A percentile compares a stretch with the other conserved stretches of the same genome.
Conservation (phyloP, 1,284 basidiomycete species). For the Naganishia albida region DNA sequence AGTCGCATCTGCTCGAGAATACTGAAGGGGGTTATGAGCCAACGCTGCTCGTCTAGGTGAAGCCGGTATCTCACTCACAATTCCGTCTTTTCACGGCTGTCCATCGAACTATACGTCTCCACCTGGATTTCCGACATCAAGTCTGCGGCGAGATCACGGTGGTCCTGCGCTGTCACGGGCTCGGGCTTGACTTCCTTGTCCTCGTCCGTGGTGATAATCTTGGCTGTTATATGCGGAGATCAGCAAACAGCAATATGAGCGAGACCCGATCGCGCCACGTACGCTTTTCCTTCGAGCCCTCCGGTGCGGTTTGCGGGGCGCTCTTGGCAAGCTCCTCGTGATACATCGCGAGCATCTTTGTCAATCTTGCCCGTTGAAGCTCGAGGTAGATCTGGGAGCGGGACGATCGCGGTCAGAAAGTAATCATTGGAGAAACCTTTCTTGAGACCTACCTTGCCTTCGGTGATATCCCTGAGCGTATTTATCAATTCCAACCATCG, state of each 20-base stretch:
- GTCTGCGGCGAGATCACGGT: constrained; percentile 79
- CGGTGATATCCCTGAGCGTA: constrained; percentile 86
- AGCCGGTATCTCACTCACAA: constrained; percentile 58
- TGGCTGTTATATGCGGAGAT: constrained; percentile 28
- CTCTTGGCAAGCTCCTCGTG: constrained; percentile 67
- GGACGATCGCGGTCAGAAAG: background rate
- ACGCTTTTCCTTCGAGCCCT: constrained; percentile 36
- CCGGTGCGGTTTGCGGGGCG: constrained; percentile 44
- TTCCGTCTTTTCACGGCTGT: constrained; percentile 94
- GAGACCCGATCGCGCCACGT: constrained; percentile 31
- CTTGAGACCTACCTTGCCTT: constrained; percentile 76
- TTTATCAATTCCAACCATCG: constrained; percentile 82
- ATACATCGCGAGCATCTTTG: constrained; percentile 76
- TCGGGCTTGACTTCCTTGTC: constrained; percentile 51
- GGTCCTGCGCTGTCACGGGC: constrained; percentile 57
- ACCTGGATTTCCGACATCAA: constrained; percentile 93
- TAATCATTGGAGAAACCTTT: background rate
- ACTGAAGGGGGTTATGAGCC: too few relatives aligned
- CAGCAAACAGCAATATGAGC: background rate
- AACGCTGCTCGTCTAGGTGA: background rate
- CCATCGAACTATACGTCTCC: constrained; percentile 98
- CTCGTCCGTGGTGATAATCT: constrained; percentile 41
- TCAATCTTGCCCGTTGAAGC: constrained; percentile 91
- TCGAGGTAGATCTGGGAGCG: constrained; percentile 84
- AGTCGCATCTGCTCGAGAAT: constrained; percentile 98